phyloP scores from a whole-genome alignment of 345 rosid genomes.

The Pistacia integerrima region DNA sequence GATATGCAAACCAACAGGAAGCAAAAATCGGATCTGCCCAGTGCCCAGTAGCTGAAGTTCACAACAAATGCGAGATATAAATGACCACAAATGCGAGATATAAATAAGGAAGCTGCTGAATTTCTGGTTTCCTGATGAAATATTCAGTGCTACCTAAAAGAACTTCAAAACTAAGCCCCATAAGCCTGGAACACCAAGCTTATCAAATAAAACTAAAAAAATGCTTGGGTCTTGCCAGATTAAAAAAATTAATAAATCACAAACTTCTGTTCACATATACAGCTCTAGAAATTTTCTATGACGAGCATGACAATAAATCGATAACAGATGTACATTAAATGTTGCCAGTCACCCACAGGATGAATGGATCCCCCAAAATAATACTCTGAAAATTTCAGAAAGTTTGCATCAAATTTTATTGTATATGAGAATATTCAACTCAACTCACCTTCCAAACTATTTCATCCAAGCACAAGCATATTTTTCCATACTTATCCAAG shows the following conservation, averaged over 20 bases:
- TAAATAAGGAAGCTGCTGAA: background rate
- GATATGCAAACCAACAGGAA: conserved; percentile 1
- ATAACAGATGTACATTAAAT: background rate
- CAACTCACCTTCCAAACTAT: conserved; percentile 84
- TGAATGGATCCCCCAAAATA: background rate
- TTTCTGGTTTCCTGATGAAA: background rate
- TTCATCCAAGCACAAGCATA: conserved; percentile 92
- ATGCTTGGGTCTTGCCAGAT: no score
- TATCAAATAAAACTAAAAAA: background rate
- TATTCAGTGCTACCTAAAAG: background rate
- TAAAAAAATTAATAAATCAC: no score
- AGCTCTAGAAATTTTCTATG: background rate
- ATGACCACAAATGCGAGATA: no score
- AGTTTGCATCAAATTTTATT: background rate
- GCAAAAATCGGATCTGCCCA: background rate
- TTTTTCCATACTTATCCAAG: conserved; percentile 92
- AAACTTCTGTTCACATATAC: no score
- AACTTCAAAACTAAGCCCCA: background rate
- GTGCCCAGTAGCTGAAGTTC: background rate
- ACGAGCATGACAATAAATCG: no score
- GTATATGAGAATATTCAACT: background rate
- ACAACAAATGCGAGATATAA: background rate
- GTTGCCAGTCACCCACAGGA: background rate
- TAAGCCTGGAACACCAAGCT: background rate
- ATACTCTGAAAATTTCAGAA: background rate